Conservation (phyloP, 163 green algal species). For the Prototheca wickerhamii region DNA sequence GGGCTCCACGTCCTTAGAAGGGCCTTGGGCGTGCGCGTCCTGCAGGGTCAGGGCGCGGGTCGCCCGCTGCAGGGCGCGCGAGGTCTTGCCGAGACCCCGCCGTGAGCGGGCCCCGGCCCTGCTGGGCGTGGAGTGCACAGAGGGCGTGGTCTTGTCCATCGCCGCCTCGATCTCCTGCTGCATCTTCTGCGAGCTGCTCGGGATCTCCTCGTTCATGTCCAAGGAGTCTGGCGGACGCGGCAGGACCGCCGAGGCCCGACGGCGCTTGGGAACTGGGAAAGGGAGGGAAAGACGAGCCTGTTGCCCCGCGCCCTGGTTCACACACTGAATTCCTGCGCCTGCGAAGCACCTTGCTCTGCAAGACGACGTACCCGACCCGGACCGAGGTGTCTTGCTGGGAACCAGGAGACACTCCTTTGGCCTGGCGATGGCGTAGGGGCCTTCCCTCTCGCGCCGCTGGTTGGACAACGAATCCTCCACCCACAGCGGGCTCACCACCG, state of each 20-base stretch:
- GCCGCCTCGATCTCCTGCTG: neutral
- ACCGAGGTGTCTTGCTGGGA: conserved; percentile 2
- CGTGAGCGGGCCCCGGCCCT: neutral
- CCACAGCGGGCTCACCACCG: conserved; percentile 50
- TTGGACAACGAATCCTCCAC: conserved; percentile 34
- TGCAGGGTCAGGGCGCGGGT: too few species aligned
- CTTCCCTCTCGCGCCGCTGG: conserved; percentile 12
- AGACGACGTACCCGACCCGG: conserved; percentile 1
- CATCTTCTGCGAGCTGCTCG: conserved; percentile 8
- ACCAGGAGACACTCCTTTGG: conserved; percentile 5
- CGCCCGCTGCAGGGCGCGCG: too few species aligned
- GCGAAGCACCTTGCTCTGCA: neutral
- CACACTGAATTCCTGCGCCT: too few species aligned
- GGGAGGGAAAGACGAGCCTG: neutral
- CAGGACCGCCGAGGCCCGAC: neutral
- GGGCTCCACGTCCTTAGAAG: too few species aligned
- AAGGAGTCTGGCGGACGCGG: neutral
- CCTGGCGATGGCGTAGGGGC: conserved; percentile 4
- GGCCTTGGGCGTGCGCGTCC: too few species aligned
- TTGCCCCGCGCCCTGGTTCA: neutral
- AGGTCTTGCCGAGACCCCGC: too few species aligned
- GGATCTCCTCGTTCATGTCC: neutral
- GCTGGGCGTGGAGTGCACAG: too few species aligned
- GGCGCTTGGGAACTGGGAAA: conserved; percentile 1
- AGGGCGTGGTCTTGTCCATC: too few species aligned